phyloP scores from a whole-genome alignment of 768 basidiomycete genomes.

The Auricularia sp. region DNA sequence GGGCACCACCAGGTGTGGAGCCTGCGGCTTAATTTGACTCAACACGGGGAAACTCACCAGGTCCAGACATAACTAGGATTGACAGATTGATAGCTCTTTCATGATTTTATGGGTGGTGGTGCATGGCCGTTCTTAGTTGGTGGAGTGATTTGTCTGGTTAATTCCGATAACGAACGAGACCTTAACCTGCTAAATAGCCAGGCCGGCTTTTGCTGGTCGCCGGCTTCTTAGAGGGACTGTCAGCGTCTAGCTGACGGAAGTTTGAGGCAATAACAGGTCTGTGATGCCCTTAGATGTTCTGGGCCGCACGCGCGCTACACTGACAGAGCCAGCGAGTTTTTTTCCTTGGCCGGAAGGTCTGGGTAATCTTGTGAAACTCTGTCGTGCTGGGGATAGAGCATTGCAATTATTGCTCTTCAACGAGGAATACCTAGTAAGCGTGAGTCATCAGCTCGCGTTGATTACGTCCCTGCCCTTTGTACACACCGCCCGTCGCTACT shows the following conservation, averaged over 20 bases:
- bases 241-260: conserved; percentile 71
- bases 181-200: conserved; percentile 89
- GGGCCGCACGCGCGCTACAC: conserved; percentile 28
- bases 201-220: conserved; percentile 63
- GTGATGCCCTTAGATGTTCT: conserved; percentile 88
- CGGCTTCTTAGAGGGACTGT: conserved; percentile 82
- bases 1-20: conserved; percentile 73
- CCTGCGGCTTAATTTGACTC: conserved; percentile 82
- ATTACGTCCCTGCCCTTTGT: conserved; percentile 88
- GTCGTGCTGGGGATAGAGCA: conserved; percentile 81
- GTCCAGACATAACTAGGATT: conserved; percentile 26
- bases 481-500: conserved; percentile 86
- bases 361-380: conserved; percentile 51
- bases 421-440: conserved; percentile 84
- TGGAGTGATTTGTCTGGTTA: conserved; percentile 96
- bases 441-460: conserved; percentile 82
- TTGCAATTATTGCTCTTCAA: conserved; percentile 90
- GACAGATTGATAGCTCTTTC: conserved; percentile 80
- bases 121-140: conserved; percentile 81
- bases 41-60: conserved; percentile 11
- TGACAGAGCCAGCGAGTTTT: too few relatives aligned
- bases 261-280: conserved; percentile 89
- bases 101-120: conserved; percentile 80
- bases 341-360: too few relatives aligned
- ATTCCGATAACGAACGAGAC: conserved; percentile 93